Evolutionary conservation across 192 early-diverging fungal species (phyloP), one percentile per base, ranked within the genome.

Genomic region (Coemansia sp.): DNA sequence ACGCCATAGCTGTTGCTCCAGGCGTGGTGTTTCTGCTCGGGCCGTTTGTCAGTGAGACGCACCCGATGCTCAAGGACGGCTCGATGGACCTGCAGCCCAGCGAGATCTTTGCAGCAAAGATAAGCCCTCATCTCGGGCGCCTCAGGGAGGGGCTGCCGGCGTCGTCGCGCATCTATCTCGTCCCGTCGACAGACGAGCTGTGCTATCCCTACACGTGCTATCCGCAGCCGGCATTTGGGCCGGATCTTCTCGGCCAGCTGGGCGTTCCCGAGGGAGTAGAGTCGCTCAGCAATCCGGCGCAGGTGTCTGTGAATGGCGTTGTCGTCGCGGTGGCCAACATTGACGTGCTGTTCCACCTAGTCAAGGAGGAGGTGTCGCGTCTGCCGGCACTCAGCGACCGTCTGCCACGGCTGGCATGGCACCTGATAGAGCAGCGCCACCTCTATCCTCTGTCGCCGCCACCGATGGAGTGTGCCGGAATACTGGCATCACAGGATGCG

Each of bases 361-460:
- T 82, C 50, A 78, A 72, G 18, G 85, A 91, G 54, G 93, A 94
- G 58, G 74, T 87, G 28, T 69, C 76, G 30, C 78, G 86, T 36
- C 29, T 70, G 48, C 72, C 83, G 0, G 60, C 63, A 2, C 42
- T 72, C 32, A 71, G 62, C 45, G 91, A 94, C 71, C 86, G 88
- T 10, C 70, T 94, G 57, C 77, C 83, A 9, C 84, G 90, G 20
- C 74, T 94, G 18, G 86, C 90, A 25, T 75, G 82, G 55, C 90
- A 97, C 58, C 65, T 96, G 51, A 58, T 97, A 13, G 82, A 88
- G 55, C 94, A 96, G 72, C 85, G 90, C 23, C 72, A 81, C 56
- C 85, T 97, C 39, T 95, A 95, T 59, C 94, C 97, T n/a, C 78
- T 95, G 11, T 88, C 87, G 34, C 91, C 93, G 4, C 84, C 86